These are phyloP conservation scores for Penicillium flavigenum DNA, from an alignment of 495 filamentous ascomycete species.

Conservation along the genomic window DNA sequence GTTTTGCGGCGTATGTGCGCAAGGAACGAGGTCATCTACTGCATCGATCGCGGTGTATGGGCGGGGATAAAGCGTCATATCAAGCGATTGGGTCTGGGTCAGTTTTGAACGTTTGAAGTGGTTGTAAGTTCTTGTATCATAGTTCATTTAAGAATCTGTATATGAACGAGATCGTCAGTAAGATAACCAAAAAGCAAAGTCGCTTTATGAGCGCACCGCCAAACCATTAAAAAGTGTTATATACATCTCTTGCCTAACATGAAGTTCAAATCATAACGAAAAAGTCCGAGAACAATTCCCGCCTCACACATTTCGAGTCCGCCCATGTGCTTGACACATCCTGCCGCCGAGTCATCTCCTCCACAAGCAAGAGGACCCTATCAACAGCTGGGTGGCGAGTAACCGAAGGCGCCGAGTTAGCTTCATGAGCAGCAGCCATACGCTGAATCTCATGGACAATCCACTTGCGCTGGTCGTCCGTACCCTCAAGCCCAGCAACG, in stretches of 20 bases:
- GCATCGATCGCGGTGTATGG: constrained; percentile 44
- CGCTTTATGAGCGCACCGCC: not conserved
- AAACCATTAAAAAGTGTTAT: not conserved
- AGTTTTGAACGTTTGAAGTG: not conserved
- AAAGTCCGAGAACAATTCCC: constrained; percentile 40
- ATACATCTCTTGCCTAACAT: not conserved
- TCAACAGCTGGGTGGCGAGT: constrained; percentile 34
- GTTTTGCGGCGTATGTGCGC: constrained; percentile 31
- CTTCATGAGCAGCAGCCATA: constrained; percentile 24
- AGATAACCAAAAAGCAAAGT: not conserved
- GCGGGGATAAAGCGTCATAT: constrained; percentile 23
- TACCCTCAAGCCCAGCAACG: constrained; percentile 39
- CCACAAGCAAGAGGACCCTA: constrained; percentile 34
- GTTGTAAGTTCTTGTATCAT: not conserved
- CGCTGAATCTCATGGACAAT: constrained; percentile 40
- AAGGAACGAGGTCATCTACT: constrained; percentile 62
- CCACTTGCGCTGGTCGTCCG: constrained; percentile 36
- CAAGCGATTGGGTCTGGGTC: not conserved
- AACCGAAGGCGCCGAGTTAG: constrained; percentile 8
- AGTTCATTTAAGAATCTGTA: not conserved
- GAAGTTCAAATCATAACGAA: constrained; percentile 38
- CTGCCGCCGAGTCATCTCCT: constrained; percentile 43
- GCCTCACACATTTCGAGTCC: constrained; percentile 38
- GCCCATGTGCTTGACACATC: constrained; percentile 43
- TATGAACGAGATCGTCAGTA: not conserved